Evolutionary conservation across 495 filamentous ascomycete species (phyloP).

Genomic region (Neurospora intermedia): DNA sequence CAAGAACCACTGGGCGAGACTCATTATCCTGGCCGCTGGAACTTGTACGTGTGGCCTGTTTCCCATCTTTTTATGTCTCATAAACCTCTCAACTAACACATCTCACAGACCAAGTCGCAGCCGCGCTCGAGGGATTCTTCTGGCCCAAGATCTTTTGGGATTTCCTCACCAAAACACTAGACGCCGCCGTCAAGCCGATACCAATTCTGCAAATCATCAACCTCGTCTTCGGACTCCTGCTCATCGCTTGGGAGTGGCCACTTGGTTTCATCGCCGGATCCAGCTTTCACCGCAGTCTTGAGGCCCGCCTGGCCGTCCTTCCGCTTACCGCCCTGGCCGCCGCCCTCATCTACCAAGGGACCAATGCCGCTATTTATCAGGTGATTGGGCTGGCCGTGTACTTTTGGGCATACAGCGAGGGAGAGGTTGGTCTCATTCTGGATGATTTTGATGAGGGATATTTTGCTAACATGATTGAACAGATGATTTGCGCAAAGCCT

Average conservation of each 20-base stretch:
- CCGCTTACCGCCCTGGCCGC: conserved; percentile 68
- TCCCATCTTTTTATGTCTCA: neutral
- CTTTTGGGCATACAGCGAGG: conserved; percentile 95
- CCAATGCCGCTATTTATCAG: conserved; percentile 88
- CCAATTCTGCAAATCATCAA: conserved; percentile 93
- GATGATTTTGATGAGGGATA: neutral
- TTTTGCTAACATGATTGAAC: conserved; percentile 5
- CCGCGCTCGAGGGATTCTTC: conserved; percentile 80
- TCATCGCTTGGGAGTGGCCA: conserved; percentile 88
- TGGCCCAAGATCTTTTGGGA: conserved; percentile 99
- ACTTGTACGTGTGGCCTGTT: conserved; percentile 49
- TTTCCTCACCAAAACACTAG: conserved; percentile 84
- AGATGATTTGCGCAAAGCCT: conserved; percentile 42
- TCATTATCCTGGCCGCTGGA: conserved; percentile 80
- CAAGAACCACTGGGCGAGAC: conserved; percentile 96
- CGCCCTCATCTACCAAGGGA: conserved; percentile 79
- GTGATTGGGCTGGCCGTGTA: conserved; percentile 77
- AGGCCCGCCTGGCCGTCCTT: conserved; percentile 70
- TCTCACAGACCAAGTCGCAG: conserved; percentile 64
- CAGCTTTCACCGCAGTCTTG: conserved; percentile 73
- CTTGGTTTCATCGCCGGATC: conserved; percentile 55
- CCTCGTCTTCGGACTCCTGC: conserved; percentile 73
- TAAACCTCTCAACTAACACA: conserved; percentile 6
- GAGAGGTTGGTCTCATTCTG: conserved; percentile 47
- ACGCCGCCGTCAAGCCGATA: conserved; percentile 71